Base-by-base conservation (phyloP, 2,329 filamentous ascomycete genomes). In the Epichloe uncinata region DNA sequence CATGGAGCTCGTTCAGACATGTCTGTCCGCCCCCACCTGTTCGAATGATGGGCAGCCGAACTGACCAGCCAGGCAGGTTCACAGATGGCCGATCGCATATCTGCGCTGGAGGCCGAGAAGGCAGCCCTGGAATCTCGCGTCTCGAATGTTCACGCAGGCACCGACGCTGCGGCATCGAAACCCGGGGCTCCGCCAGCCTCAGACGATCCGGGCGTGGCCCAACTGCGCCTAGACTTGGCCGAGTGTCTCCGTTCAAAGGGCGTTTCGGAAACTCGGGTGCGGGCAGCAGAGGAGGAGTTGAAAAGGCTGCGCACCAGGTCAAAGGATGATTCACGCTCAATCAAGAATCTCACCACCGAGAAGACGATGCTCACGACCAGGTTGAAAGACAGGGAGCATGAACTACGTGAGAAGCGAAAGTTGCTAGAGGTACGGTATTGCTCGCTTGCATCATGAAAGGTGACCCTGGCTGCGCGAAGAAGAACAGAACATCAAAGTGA, bases 321-420 rank as follows among this genome's bases (percentile, higher is more conserved):
- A 5, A 73, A 73, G 42, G 68, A 72, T n/a, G 83, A 91, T 51
- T 66, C 70, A 7, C 77, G 74, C 57, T 73, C 74, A 16, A 74
- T 95, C 47, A 69, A 72, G 15, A 70, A 76, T 20, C 69, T 94
- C 16, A 77, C 80, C 18, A 69, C 72, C 22, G 82, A 89, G 58
- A 77, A 79, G 35, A 72, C 75, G 16, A 66, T 73, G 2, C 69
- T 93, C 16, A 73, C 78, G 46, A 75, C 80, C 41, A 82, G 82
- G 54, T 69, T 95, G 40, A 82, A 79, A 55, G 91, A 96, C 64
- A 74, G 85, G 33, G 87, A 94, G 54, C 87, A 94, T 59, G 93
- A 97, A 71, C 68, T 96, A 34, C 78, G 76, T 50, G 87, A 82
- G 52, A 96, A 96, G 72, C 81, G 82, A 34, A 87, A 90, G 63